Evolutionary conservation across 176 grass and related monocot species (phyloP), one percentile per base, ranked within the genome.

Genomic region (Otatea glauca): DNA sequence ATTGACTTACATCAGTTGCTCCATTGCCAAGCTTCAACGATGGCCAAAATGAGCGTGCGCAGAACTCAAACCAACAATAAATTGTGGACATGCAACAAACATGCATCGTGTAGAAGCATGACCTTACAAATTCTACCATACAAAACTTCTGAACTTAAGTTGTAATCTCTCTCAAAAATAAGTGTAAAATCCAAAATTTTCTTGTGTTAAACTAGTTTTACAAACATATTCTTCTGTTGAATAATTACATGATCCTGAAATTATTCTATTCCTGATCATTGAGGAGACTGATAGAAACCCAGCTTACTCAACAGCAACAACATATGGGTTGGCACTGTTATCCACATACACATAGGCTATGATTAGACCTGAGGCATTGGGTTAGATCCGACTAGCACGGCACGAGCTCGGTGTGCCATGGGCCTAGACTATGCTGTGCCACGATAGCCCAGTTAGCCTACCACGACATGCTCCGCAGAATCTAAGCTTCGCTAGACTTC

Each of bases 21-120:
- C 21, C 42, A 39, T 12, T 27, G 16, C n/a, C 76, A 80, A 72
- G 29, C 21, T 86, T 85, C 83, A 78, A 60, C 23, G 51, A 60
- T 13, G 41, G 24, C 24, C 29, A 59, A 55, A 58, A 75, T 3
- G 55, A 49, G 5, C 17, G 29, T 25, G 29, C 29, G 29, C 29
- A 50, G 2, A 48, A 24, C 5, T 38, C 1, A 65, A 76, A 65
- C 13, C 23, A 58, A 16, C 1, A 16, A 16, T 59, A 60, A 12
- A 60, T 5, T 50, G 1, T 16, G 48, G 48, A 50, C 48, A 23
- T 20, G 5, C 29, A 64, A 3, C 72, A 65, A 74, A 42, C 42
- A 42, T 64, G 9, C 56, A 9, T 53, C 15, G 18, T 72, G 23
- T 14, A 64, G 20, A 12, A 13, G 18, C 27, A 64, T 27, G 23